Conservation (phyloP, 495 filamentous ascomycete genomes). For the Penicillium cataractarum region DNA sequence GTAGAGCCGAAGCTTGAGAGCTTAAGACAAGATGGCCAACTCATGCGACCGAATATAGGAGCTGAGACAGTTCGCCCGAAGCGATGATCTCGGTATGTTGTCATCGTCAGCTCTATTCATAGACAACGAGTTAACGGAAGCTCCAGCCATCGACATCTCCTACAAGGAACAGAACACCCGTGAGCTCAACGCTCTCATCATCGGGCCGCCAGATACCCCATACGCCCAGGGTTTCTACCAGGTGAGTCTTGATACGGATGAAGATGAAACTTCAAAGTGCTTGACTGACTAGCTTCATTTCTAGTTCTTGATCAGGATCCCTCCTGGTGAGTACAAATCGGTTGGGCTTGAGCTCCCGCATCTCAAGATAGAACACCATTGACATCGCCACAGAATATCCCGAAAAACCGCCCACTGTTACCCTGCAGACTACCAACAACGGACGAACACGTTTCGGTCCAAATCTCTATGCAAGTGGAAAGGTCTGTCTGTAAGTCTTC, state of each 20-base stretch:
- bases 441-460: constrained; percentile 92
- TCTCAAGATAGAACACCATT: constrained; percentile 1
- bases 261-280: not conserved
- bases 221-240: constrained; percentile 98
- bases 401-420: constrained; percentile 75
- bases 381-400: constrained; percentile 73
- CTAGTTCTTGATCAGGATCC: constrained; percentile 44
- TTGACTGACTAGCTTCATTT: not conserved
- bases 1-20: not conserved
- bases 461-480: constrained; percentile 90
- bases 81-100: constrained; percentile 22
- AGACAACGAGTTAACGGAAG: not conserved
- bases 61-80: constrained; percentile 18
- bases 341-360: not conserved
- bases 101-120: not conserved
- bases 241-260: constrained; percentile 49
- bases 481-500: constrained; percentile 91
- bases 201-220: constrained; percentile 92
- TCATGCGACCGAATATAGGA: constrained; percentile 15
- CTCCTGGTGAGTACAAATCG: constrained; percentile 27
- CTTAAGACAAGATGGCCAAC: not conserved
- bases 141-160: constrained; percentile 54
- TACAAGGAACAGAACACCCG: constrained; percentile 87
- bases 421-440: constrained; percentile 79
- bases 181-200: constrained; percentile 83